phyloP scores from a whole-genome alignment of 345 rosid species.

The Populus simonii region DNA sequence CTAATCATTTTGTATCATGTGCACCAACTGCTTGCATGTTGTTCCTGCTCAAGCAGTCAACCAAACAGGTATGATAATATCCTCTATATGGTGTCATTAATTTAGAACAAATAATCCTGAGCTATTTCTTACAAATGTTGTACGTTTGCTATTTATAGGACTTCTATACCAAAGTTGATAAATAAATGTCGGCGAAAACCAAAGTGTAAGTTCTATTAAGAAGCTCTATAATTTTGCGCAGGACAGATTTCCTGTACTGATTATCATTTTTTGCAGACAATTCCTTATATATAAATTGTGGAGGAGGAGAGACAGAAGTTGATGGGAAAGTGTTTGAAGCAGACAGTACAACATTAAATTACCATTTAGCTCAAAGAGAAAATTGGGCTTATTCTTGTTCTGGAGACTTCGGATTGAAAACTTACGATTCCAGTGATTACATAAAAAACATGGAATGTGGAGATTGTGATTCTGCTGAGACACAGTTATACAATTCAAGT shows the following conservation, averaged over 20 bases:
- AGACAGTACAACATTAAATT: background rate
- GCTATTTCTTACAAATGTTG: too few species aligned
- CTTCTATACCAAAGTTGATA: background rate
- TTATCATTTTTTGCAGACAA: slow-evolving; percentile 1
- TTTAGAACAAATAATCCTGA: too few species aligned
- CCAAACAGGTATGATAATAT: background rate
- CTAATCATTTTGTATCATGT: too few species aligned
- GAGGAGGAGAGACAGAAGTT: background rate
- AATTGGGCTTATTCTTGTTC: slow-evolving; percentile 22
- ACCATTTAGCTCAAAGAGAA: background rate
- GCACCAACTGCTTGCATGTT: too few species aligned
- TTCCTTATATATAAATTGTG: slow-evolving; percentile 18
- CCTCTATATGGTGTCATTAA: too few species aligned
- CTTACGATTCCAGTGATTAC: background rate
- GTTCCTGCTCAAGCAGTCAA: background rate
- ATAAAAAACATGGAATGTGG: background rate
- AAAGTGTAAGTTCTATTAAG: background rate
- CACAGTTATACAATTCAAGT: background rate
- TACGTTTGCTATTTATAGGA: too few species aligned
- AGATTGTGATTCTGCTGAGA: background rate
- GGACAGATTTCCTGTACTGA: background rate
- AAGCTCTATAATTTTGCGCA: too few species aligned
- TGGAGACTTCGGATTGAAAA: background rate
- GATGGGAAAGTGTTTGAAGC: background rate
- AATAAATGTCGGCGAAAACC: background rate